Conservation (phyloP, 1,284 basidiomycete species). For the Apiotrichum gracile region DNA sequence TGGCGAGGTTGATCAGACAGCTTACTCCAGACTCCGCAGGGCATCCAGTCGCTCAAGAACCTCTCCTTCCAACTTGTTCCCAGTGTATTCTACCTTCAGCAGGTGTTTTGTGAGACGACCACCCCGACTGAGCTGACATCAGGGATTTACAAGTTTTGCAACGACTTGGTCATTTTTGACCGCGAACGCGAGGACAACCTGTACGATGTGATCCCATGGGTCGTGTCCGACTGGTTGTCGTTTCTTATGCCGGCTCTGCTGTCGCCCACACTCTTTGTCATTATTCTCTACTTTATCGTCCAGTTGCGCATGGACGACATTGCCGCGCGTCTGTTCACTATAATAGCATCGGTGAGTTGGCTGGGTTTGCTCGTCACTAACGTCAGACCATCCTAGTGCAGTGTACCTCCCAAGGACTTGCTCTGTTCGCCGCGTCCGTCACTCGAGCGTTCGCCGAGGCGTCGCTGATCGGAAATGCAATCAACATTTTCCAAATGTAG, state of each 20-base stretch:
- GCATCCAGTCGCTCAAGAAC: constrained; percentile 49
- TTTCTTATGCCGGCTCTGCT: constrained; percentile 42
- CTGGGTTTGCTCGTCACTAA: neutral
- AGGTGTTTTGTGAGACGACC: constrained; percentile 32
- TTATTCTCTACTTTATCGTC: constrained; percentile 46
- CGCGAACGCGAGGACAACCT: constrained; percentile 47
- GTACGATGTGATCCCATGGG: constrained; percentile 45
- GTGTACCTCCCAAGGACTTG: constrained; percentile 46
- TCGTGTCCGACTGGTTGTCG: constrained; percentile 44
- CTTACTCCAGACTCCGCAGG: constrained; percentile 38
- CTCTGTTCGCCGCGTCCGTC: constrained; percentile 44
- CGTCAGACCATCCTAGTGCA: constrained; percentile 42
- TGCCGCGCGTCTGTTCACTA: constrained; percentile 45
- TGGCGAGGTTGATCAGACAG: neutral
- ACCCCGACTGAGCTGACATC: neutral
- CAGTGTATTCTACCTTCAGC: constrained; percentile 41
- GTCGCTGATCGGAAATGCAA: constrained; percentile 42
- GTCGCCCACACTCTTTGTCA: constrained; percentile 41
- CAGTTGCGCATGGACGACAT: constrained; percentile 44
- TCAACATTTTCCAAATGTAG: constrained; percentile 31
- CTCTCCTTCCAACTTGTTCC: constrained; percentile 42
- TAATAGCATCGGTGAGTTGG: constrained; percentile 37
- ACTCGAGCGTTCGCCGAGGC: constrained; percentile 45
- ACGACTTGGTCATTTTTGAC: constrained; percentile 51
- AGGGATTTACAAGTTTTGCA: constrained; percentile 44